Conservation (phyloP, 768 basidiomycete species). For the Cystofilobasidium capitatum region DNA sequence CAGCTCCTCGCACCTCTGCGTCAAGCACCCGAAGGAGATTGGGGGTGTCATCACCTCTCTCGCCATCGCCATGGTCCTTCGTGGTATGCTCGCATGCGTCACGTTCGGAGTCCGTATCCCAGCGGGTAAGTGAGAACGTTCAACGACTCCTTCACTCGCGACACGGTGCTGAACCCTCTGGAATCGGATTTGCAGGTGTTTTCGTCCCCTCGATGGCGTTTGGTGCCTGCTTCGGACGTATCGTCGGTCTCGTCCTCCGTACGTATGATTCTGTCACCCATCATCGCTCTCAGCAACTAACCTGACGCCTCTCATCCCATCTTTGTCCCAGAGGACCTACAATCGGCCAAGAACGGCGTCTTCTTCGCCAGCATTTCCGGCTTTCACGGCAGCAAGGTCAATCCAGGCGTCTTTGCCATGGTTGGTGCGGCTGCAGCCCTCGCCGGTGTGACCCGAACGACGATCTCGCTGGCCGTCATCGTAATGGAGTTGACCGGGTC, state of each 20-base stretch:
- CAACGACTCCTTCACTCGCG: constrained; percentile 18
- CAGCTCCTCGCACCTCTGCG: constrained; percentile 60
- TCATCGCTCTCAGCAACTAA: too few relatives aligned
- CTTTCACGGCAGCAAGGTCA: constrained; percentile 55
- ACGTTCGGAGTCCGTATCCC: constrained; percentile 71
- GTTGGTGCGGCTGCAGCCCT: constrained; percentile 81
- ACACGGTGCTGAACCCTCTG: constrained; percentile 48
- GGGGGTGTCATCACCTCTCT: constrained; percentile 58
- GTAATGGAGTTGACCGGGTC: constrained; percentile 91
- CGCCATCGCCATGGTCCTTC: constrained; percentile 67
- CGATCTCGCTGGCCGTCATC: constrained; percentile 89
- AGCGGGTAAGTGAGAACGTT: constrained; percentile 33
- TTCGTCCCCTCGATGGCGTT: constrained; percentile 92
- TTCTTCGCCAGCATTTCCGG: constrained; percentile 59
- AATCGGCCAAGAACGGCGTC: not conserved
- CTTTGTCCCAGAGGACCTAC: not conserved
- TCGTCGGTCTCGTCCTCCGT: constrained; percentile 63
- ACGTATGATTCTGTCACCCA: not conserved
- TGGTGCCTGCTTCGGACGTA: constrained; percentile 83
- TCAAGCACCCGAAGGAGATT: constrained; percentile 45
- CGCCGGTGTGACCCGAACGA: constrained; percentile 82
- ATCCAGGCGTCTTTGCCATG: constrained; percentile 55
- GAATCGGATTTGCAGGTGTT: too few relatives aligned
- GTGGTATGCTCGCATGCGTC: constrained; percentile 66
- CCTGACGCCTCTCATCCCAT: too few relatives aligned